Evolutionary conservation across 345 rosid genomes (phyloP).

Genomic region (Citrus maxima): DNA sequence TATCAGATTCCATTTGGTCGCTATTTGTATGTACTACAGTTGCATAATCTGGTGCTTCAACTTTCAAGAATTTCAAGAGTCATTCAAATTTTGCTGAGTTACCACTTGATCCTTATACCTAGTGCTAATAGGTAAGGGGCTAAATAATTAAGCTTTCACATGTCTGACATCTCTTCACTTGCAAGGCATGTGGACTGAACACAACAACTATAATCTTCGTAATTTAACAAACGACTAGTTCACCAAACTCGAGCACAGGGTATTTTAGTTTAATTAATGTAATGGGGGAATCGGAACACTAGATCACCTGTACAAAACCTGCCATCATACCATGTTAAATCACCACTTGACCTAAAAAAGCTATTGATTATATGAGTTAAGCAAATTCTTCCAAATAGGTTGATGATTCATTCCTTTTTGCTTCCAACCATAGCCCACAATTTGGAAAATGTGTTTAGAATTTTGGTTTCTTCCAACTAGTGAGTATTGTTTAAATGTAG

Average conservation of each 20-base stretch:
- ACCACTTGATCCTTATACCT: background rate
- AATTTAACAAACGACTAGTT: background rate
- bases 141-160: background rate
- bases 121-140: background rate
- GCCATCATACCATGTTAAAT: background rate
- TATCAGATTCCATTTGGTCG: background rate
- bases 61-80: background rate
- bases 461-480: background rate
- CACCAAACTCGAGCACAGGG: background rate
- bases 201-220: background rate
- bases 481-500: background rate
- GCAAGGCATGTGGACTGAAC: background rate
- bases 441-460: background rate
- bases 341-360: background rate
- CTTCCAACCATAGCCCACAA: background rate
- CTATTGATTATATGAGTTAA: background rate
- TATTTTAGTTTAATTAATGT: background rate
- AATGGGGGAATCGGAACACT: background rate
- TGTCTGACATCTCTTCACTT: background rate
- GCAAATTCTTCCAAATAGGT: background rate
- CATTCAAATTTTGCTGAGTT: background rate
- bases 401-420: background rate
- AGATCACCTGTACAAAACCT: background rate
- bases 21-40: background rate
- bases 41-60: background rate